Conservation (phyloP, 345 rosid species). For the Eucalyptus virginea region DNA sequence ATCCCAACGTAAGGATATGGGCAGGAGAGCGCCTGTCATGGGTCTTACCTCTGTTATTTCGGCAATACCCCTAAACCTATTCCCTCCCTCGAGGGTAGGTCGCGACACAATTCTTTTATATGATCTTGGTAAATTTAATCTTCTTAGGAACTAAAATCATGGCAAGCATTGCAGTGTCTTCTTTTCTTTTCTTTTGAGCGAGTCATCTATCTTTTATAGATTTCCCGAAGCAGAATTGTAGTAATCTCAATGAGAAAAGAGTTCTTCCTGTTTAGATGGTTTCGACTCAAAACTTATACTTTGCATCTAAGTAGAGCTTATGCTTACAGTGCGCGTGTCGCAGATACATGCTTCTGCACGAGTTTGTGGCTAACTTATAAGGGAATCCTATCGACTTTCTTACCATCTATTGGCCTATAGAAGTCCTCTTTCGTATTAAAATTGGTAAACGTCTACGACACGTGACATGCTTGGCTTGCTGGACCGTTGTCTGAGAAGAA, state of each 20-base stretch:
- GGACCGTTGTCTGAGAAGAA: neutral
- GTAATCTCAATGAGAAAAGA: neutral
- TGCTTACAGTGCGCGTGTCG: neutral
- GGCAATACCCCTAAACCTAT: too few species aligned
- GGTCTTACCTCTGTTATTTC: too few species aligned
- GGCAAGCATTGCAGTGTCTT: neutral
- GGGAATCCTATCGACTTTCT: neutral
- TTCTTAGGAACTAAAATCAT: neutral
- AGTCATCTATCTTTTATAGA: neutral
- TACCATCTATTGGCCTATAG: neutral
- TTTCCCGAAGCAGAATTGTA: neutral
- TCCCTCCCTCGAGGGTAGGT: too few species aligned
- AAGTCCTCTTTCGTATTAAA: neutral
- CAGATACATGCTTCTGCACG: neutral
- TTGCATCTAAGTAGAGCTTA: neutral
- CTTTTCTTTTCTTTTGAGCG: neutral
- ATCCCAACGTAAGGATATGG: accelerated
- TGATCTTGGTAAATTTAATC: neutral
- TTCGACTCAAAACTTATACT: neutral
- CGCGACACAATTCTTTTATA: too few species aligned
- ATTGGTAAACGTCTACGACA: neutral
- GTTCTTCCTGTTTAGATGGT: neutral
- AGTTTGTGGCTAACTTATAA: neutral
- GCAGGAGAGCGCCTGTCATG: too few species aligned
- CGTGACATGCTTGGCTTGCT: neutral